Evolutionary conservation across 768 basidiomycete species (phyloP), one percentile per base, ranked within the genome.

Genomic region (Leccinum longicurvipes): DNA sequence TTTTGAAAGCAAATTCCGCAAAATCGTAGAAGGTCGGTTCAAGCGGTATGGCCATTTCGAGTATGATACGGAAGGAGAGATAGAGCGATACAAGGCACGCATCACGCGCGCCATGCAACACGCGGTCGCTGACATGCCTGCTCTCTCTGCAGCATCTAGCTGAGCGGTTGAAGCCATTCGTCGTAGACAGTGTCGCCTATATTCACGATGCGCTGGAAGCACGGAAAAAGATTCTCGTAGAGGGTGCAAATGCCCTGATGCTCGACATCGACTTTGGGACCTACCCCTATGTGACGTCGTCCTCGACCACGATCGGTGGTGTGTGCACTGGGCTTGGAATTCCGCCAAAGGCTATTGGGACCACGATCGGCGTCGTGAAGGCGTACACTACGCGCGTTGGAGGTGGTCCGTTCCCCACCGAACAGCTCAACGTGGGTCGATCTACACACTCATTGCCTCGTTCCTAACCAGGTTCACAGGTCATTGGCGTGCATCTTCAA

Each of bases 361-460:
- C 84, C 47, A 79, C 86, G 24, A 88, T 95, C 62, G 97, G 97
- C 46, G 97, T 99, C 56, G 79, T 98, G 68, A 99, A 98, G 73
- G 97, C 97, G 0, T 99, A 99, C 72, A 98, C 97, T 17, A 98
- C 97, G 1, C 84, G 97, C 25, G 97, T 99, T 23, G 97, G 97
- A n/a, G 92, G 93, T 36, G 97, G 97, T 0, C 97, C 97, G 4
- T 98, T 99, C 81, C 94, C 97, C 8, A 93, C 91, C 1, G 97
- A 99, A 72, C 91, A 93, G 70, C 81, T 97, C 54, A 89, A 94
- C 72, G 89, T 92, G 49, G 55, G 85, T 76, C 45, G 23, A 56
- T 21, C 50, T 46, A 23, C n/a, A 14, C 10, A 28, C 51, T 23
- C 1, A 41, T 17, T 21, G 6, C 12, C 45, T 50, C 34, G 10